These are phyloP conservation scores for Andrographis paniculata DNA, from an alignment of 305 asterid species.

Conservation along the genomic window DNA sequence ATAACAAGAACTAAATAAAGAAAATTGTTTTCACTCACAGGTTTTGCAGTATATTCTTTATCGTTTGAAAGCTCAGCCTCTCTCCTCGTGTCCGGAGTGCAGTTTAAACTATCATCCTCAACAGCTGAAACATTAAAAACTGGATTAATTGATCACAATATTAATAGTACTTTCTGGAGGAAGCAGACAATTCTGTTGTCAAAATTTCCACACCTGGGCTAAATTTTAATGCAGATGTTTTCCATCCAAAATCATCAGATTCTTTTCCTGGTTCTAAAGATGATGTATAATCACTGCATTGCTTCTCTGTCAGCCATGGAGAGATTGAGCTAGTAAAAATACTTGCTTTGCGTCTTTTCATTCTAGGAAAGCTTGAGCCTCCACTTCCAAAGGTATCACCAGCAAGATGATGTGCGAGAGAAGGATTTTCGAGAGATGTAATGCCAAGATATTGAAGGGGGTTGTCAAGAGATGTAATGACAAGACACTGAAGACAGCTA, in stretches of 20 bases:
- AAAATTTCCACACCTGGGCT: conserved; percentile 19
- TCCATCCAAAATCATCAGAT: conserved; percentile 23
- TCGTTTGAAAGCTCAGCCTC: conserved; percentile 27
- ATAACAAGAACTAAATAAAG: not conserved
- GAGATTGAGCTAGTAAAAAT: conserved; percentile 21
- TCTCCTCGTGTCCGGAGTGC: conserved; percentile 20
- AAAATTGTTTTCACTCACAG: conserved; percentile 28
- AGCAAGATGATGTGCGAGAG: conserved; percentile 24
- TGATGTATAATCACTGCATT: conserved; percentile 28
- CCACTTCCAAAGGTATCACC: conserved; percentile 21
- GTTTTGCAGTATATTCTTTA: conserved; percentile 20
- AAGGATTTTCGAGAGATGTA: conserved; percentile 1
- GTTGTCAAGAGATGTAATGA: conserved; percentile 10
- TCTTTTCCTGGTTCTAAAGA: conserved; percentile 31
- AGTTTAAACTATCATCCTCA: conserved; percentile 17
- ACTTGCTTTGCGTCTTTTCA: conserved; percentile 45
- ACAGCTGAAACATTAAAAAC: conserved; percentile 15
- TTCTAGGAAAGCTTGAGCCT: conserved; percentile 35
- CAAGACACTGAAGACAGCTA: conserved; percentile 19
- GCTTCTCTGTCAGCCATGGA: conserved; percentile 29
- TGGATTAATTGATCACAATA: conserved; percentile 21
- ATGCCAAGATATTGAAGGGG: conserved; percentile 1
- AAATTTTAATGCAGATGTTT: conserved; percentile 25
- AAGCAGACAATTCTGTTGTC: conserved; percentile 25
- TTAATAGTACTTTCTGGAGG: conserved; percentile 25